These are phyloP conservation scores for Didymella pinodella DNA, from an alignment of 2,329 filamentous ascomycete species.

Conservation along the genomic window DNA sequence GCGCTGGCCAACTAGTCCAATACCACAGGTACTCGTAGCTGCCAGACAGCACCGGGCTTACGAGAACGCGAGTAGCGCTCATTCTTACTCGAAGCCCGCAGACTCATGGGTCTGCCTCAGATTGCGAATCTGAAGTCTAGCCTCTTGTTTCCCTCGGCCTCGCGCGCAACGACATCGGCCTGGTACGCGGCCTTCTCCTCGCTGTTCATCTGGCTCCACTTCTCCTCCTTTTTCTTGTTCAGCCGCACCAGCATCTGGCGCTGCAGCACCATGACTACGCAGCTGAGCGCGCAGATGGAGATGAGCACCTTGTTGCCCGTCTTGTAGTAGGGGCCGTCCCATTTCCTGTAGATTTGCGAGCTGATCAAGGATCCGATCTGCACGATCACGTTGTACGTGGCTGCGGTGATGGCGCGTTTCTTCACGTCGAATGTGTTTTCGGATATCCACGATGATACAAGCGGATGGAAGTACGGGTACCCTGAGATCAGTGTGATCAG, in stretches of 20 bases:
- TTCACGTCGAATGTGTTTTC: slow-evolving; percentile 70
- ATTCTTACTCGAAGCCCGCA: neutral
- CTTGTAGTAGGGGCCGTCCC: slow-evolving; percentile 63
- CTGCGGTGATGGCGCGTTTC: slow-evolving; percentile 68
- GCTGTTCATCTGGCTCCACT: slow-evolving; percentile 60
- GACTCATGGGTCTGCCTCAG: neutral
- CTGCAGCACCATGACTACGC: slow-evolving; percentile 60
- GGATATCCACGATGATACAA: slow-evolving; percentile 67
- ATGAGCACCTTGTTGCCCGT: slow-evolving; percentile 63
- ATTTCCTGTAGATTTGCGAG: slow-evolving; percentile 59
- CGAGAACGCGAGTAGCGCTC: neutral
- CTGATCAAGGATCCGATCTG: slow-evolving; percentile 53
- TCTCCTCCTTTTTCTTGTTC: slow-evolving; percentile 50
- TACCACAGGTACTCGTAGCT: neutral
- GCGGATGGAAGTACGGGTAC: slow-evolving; percentile 60
- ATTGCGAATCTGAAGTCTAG: slow-evolving; percentile 51
- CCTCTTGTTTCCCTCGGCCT: slow-evolving; percentile 50
- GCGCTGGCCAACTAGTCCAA: neutral
- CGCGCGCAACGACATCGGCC: slow-evolving; percentile 40
- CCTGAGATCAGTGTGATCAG: slow-evolving; percentile 51
- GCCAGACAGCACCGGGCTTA: neutral
- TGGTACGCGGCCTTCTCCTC: slow-evolving; percentile 61
- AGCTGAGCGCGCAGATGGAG: slow-evolving; percentile 58
- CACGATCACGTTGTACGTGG: slow-evolving; percentile 66
- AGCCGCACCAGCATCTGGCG: slow-evolving; percentile 51